Percentiles rank a stretch among this genome's conserved stretches.
Conservation (phyloP, 495 filamentous ascomycete species). For the Neurospora pannonica region DNA sequence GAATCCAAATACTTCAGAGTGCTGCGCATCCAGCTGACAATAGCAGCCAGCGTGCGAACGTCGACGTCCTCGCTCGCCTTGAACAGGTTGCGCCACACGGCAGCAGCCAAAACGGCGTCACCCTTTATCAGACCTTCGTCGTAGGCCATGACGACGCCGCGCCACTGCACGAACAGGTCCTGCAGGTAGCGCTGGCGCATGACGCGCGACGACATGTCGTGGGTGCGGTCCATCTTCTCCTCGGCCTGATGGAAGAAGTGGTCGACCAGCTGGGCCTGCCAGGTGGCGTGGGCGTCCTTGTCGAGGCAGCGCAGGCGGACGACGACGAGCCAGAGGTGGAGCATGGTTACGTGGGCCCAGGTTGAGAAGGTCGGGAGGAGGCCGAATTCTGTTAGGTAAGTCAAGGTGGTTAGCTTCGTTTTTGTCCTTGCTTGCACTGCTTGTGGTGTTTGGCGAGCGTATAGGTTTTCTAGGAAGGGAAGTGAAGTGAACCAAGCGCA, state of each 20-base stretch:
- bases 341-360: slow-evolving; percentile 91
- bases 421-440: neutral
- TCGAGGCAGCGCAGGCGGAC: slow-evolving; percentile 74
- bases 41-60: slow-evolving; percentile 55
- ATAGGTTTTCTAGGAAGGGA: slow-evolving; percentile 10
- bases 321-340: slow-evolving; percentile 91
- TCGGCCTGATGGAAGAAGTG: slow-evolving; percentile 92
- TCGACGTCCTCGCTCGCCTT: slow-evolving; percentile 66
- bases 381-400: slow-evolving; percentile 33
- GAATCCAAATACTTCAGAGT: slow-evolving; percentile 53
- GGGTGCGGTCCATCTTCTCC: slow-evolving; percentile 64
- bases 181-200: slow-evolving; percentile 81
- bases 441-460: neutral
- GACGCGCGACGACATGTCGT: slow-evolving; percentile 53
- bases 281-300: slow-evolving; percentile 32
- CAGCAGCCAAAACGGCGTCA: slow-evolving; percentile 76
- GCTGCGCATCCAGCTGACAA: slow-evolving; percentile 72
- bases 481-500: neutral
- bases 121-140: slow-evolving; percentile 79
- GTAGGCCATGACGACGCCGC: slow-evolving; percentile 71
- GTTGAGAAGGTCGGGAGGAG: slow-evolving; percentile 79
- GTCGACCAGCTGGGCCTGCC: slow-evolving; percentile 53
- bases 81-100: slow-evolving; percentile 90
- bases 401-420: neutral
- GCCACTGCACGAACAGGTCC: slow-evolving; percentile 86